These are phyloP conservation scores for Theobroma cacao DNA, from an alignment of 345 rosid genomes.

Conservation along the genomic window DNA sequence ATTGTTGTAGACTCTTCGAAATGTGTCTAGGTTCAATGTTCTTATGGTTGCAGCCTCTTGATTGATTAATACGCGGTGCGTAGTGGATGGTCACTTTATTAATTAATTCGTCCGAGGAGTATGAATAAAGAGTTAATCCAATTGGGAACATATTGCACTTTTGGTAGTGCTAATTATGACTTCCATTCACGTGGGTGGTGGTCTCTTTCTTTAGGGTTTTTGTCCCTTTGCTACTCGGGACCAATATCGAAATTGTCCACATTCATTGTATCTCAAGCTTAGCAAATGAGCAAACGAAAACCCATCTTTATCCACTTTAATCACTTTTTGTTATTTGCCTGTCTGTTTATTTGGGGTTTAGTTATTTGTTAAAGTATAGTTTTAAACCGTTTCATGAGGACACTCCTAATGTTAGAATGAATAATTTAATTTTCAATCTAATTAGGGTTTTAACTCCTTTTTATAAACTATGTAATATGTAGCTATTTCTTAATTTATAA, in stretches of 20 bases:
- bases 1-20: too few species aligned
- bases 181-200: neutral
- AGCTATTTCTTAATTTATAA: too few species aligned
- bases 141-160: too few species aligned
- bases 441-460: too few species aligned
- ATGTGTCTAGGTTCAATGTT: constrained; percentile 4
- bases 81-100: neutral
- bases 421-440: too few species aligned
- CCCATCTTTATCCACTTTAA: neutral
- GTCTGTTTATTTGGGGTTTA: neutral
- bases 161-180: neutral
- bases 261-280: neutral
- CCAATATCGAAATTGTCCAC: neutral
- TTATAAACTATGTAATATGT: too few species aligned
- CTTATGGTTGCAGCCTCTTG: neutral
- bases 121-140: too few species aligned
- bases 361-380: too few species aligned
- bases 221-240: neutral
- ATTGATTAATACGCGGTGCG: neutral
- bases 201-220: neutral
- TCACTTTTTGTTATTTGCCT: neutral
- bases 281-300: too few species aligned
- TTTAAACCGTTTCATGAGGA: too few species aligned
- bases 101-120: neutral
- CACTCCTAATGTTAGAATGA: too few species aligned